phyloP scores from a whole-genome alignment of 225 moss, liverwort and hornwort genomes.

The Asterella californica region DNA sequence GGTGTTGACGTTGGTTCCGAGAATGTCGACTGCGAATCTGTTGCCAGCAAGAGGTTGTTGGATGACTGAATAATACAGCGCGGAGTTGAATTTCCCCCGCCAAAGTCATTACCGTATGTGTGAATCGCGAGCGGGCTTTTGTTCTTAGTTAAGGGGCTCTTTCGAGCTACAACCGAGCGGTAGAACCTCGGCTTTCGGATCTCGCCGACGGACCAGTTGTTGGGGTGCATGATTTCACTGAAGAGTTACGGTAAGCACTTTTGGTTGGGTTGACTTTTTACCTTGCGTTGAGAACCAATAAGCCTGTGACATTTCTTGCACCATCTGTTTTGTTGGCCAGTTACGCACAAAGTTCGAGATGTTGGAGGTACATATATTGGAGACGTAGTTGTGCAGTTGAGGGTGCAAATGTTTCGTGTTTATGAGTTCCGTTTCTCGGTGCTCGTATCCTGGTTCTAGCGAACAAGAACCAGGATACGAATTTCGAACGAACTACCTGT shows the following conservation, averaged over 20 bases:
- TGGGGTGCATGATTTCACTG: conserved; percentile 24
- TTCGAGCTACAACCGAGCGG: not conserved
- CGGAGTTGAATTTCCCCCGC: not conserved
- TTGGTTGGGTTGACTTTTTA: not conserved
- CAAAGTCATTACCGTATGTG: not conserved
- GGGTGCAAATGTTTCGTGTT: not conserved
- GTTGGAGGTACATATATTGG: not conserved
- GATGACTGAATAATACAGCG: not conserved
- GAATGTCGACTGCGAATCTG: not conserved
- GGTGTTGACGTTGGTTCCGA: not conserved
- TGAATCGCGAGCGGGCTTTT: conserved; percentile 1
- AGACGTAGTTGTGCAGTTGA: too few species aligned
- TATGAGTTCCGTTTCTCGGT: not conserved
- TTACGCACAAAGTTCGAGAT: not conserved
- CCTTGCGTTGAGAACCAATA: not conserved
- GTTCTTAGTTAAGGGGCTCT: not conserved
- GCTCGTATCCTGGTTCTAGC: not conserved
- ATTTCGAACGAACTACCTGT: not conserved
- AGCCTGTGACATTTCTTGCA: too few species aligned
- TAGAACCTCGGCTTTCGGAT: not conserved
- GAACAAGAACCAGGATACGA: not conserved
- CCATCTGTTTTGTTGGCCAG: not conserved
- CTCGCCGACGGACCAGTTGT: not conserved
- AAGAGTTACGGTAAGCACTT: conserved; percentile 23
- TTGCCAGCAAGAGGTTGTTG: not conserved